phyloP scores from a whole-genome alignment of 352 stramenopile species.

The Globisporangium paroecandrum region DNA sequence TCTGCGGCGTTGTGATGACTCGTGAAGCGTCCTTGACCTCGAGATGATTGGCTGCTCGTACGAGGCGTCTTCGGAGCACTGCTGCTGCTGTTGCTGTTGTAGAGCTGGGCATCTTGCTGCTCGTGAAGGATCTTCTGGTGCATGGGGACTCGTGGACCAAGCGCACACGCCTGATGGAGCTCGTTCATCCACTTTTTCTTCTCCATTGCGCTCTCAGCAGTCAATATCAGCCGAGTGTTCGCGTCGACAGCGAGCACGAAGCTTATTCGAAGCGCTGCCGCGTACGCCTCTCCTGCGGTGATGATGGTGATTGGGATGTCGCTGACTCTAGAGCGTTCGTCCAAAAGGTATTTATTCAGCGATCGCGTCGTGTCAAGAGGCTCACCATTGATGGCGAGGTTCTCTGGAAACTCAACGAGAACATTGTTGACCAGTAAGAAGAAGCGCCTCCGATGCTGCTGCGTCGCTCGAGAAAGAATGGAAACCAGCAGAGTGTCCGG shows the following conservation, averaged over 20 bases:
- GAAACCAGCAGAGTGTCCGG: slow-evolving; percentile 10
- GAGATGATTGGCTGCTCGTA: background rate
- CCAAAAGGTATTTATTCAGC: slow-evolving; percentile 19
- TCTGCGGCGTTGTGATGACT: slow-evolving; percentile 6
- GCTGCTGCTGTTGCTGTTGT: background rate
- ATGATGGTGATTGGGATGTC: slow-evolving; percentile 17
- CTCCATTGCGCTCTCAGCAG: slow-evolving; percentile 34
- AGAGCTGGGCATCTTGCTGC: background rate
- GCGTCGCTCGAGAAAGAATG: slow-evolving; percentile 19
- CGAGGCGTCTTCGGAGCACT: background rate
- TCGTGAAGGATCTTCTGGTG: slow-evolving; percentile 8
- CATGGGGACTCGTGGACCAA: slow-evolving; percentile 7
- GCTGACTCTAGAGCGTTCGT: slow-evolving; percentile 14
- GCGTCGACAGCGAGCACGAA: slow-evolving; percentile 31
- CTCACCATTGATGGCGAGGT: slow-evolving; percentile 19
- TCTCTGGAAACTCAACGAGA: slow-evolving; percentile 36
- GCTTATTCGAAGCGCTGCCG: slow-evolving; percentile 28
- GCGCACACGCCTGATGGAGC: slow-evolving; percentile 23
- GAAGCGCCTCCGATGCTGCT: slow-evolving; percentile 26
- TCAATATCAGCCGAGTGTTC: slow-evolving; percentile 29
- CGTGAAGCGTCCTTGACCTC: slow-evolving; percentile 1
- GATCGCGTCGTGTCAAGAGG: slow-evolving; percentile 15
- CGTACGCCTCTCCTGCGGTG: slow-evolving; percentile 16
- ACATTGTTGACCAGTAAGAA: slow-evolving; percentile 30
- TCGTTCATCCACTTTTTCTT: slow-evolving; percentile 50